Conservation (phyloP, 768 basidiomycete genomes). For the Rickenella mellea region DNA sequence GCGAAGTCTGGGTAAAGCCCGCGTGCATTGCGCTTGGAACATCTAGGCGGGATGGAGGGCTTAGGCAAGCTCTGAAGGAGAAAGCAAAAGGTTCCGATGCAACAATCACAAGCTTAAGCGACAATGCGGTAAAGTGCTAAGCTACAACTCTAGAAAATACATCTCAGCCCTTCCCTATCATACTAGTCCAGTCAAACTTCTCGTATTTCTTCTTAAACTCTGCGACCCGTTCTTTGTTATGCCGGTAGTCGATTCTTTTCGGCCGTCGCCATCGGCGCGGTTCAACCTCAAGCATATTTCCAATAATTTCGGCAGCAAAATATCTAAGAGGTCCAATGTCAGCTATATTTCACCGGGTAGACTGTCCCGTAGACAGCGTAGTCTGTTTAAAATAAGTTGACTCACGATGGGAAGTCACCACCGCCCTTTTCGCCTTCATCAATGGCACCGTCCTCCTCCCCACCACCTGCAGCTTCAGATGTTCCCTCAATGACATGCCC, state of each 20-base stretch:
- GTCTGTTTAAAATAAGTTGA: slow-evolving; percentile 8
- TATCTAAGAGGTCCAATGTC: no score
- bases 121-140: no score
- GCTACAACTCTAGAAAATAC: neutral
- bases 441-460: slow-evolving; percentile 53
- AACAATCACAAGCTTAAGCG: no score
- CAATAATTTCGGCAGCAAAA: slow-evolving; percentile 93
- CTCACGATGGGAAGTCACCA: slow-evolving; percentile 82
- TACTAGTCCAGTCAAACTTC: slow-evolving; percentile 72
- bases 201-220: slow-evolving; percentile 69
- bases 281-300: slow-evolving; percentile 82
- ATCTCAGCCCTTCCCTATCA: slow-evolving; percentile 36
- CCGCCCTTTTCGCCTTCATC: slow-evolving; percentile 88
- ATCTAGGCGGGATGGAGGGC: no score
- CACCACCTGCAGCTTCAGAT: slow-evolving; percentile 49
- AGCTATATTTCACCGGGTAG: no score
- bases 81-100: no score
- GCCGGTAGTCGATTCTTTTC: slow-evolving; percentile 56
- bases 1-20: no score
- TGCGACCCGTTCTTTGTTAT: slow-evolving; percentile 61
- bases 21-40: no score
- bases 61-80: no score
- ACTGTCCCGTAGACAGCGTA: no score
- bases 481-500: slow-evolving; percentile 97
- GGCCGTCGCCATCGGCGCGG: slow-evolving; percentile 82